Evolutionary conservation across 2,329 filamentous ascomycete species (phyloP).

Genomic region (Fonsecaea multimorphosa): DNA sequence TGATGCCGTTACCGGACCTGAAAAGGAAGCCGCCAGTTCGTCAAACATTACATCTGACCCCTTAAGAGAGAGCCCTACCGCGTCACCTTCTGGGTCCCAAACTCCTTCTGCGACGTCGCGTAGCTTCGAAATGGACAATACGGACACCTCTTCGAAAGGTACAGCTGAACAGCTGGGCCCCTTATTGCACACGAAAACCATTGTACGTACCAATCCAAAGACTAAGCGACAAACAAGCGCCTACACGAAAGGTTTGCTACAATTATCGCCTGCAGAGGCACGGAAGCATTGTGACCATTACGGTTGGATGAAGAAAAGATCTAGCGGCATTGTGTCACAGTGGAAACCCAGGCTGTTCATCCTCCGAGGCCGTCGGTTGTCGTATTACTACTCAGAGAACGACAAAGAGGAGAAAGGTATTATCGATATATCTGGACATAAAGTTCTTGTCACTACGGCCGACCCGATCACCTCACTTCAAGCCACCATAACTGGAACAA

Average conservation of each 20-base stretch:
- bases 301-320: constrained; percentile 99
- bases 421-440: constrained; percentile 97
- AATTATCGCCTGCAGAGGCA: constrained; percentile 80
- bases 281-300: constrained; percentile 88
- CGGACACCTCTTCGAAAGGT: constrained; percentile 63
- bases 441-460: constrained; percentile 91
- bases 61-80: constrained; percentile 59
- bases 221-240: constrained; percentile 95
- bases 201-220: constrained; percentile 61
- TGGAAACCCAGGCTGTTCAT: constrained; percentile 98
- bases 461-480: constrained; percentile 90
- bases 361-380: constrained; percentile 84
- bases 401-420: constrained; percentile 92
- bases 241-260: constrained; percentile 83
- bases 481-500: constrained; percentile 83
- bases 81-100: constrained; percentile 74
- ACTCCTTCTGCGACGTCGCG: constrained; percentile 66
- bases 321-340: constrained; percentile 91
- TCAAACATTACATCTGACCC: constrained; percentile 51
- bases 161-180: constrained; percentile 52
- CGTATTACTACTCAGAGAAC: constrained; percentile 94
- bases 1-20: constrained; percentile 66
- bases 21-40: constrained; percentile 56
- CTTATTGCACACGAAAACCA: constrained; percentile 56
- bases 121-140: constrained; percentile 81